phyloP scores from a whole-genome alignment of 2,329 filamentous ascomycete species.

The Xylariaceae sp. region DNA sequence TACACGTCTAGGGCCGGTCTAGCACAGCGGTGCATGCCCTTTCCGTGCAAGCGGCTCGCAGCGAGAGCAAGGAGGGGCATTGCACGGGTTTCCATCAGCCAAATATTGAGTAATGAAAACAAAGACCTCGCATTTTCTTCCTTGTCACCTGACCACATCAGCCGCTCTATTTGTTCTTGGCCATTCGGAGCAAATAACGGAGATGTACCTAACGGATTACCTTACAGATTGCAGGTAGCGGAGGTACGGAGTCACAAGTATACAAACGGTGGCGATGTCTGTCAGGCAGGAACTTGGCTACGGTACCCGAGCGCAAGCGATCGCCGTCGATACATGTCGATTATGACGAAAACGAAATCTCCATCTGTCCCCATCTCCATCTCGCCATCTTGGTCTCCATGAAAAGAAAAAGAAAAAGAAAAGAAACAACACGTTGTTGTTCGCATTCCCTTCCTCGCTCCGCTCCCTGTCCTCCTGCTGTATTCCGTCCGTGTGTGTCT shows the following conservation, averaged over 20 bases:
- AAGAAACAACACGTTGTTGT: not conserved
- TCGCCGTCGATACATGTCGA: too few relatives aligned
- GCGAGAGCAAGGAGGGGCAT: slow-evolving; percentile 7
- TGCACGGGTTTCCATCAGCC: slow-evolving; percentile 26
- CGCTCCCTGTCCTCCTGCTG: not conserved
- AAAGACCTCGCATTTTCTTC: slow-evolving; percentile 35
- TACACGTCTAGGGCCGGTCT: not conserved
- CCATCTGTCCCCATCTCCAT: too few relatives aligned
- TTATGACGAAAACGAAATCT: too few relatives aligned
- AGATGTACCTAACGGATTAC: too few relatives aligned
- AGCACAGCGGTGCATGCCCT: not conserved
- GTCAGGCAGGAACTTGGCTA: too few relatives aligned
- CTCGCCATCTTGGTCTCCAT: not conserved
- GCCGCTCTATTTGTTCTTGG: slow-evolving; percentile 16
- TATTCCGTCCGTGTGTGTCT: not conserved
- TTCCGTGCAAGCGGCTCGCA: slow-evolving; percentile 11
- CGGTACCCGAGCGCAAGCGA: too few relatives aligned
- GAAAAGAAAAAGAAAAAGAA: not conserved
- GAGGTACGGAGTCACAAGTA: too few relatives aligned
- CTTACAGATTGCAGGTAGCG: too few relatives aligned
- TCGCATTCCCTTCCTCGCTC: not conserved
- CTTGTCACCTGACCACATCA: slow-evolving; percentile 35
- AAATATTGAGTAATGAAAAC: slow-evolving; percentile 48
- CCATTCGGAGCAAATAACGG: not conserved
- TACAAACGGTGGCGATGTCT: too few relatives aligned